These are phyloP conservation scores for Calocera viscosa DNA, from an alignment of 768 basidiomycete species.

Conservation along the genomic window DNA sequence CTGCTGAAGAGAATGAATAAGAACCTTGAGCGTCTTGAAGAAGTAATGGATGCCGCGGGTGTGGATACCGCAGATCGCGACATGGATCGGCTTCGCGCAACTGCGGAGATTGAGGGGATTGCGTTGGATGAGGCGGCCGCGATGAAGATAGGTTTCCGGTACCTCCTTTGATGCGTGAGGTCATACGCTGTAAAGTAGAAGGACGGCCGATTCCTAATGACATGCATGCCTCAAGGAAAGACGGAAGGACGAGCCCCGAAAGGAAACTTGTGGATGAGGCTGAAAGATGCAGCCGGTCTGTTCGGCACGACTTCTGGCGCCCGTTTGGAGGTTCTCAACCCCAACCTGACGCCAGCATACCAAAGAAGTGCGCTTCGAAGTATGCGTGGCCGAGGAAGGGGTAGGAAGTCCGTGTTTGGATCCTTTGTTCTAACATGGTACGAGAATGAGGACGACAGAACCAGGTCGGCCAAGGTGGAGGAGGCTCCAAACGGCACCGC, in stretches of 20 bases:
- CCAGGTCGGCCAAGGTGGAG: neutral
- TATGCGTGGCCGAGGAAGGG: neutral
- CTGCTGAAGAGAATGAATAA: constrained; percentile 41
- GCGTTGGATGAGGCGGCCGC: constrained; percentile 48
- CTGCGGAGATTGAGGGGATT: constrained; percentile 46
- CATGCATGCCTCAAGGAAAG: neutral
- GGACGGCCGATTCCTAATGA: neutral
- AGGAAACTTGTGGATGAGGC: neutral
- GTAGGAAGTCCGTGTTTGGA: neutral
- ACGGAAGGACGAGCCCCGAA: neutral
- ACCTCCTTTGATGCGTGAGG: constrained; percentile 33
- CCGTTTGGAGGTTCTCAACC: neutral
- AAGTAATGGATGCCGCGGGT: constrained; percentile 30
- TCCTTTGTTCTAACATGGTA: neutral
- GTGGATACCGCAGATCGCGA: constrained; percentile 34
- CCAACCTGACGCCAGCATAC: neutral
- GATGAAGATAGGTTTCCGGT: constrained; percentile 45
- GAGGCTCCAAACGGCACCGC: neutral
- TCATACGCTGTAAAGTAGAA: neutral
- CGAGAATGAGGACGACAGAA: constrained; percentile 7
- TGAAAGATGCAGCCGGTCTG: neutral
- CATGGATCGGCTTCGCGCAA: constrained; percentile 42
- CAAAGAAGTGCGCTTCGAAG: no score
- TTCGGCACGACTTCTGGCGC: neutral
- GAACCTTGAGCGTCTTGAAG: constrained; percentile 30